Evolutionary conservation across 345 rosid species (phyloP).

Genomic region (Excoecaria cochinchinensis): DNA sequence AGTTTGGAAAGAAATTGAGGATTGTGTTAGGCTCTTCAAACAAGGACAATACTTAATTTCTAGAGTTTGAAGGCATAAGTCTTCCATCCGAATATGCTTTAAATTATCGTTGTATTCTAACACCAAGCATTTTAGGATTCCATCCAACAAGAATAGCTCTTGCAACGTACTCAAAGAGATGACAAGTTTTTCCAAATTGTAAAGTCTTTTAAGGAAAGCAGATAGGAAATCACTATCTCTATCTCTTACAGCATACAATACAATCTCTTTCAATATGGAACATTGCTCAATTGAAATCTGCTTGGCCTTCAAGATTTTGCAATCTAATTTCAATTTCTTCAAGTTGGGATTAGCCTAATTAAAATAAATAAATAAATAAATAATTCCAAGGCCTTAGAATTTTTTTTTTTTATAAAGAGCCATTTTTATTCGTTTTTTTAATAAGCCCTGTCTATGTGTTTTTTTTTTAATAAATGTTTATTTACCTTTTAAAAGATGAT

Average conservation of each 20-base stretch:
- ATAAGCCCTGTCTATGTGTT: too few species aligned
- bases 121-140: not conserved
- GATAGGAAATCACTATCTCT: conserved; percentile 1
- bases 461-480: too few species aligned
- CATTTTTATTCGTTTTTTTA: too few species aligned
- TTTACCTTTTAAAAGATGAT: too few species aligned
- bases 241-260: not conserved
- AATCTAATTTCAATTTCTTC: not conserved
- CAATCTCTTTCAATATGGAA: not conserved
- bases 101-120: rapidly evolving
- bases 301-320: not conserved
- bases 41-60: not conserved
- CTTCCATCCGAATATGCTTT: not conserved
- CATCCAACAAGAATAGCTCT: conserved; percentile 4
- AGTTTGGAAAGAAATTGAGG: conserved; percentile 5
- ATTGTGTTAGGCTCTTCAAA: conserved; percentile 10
- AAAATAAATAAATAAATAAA: not conserved
- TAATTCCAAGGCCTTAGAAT: too few species aligned
- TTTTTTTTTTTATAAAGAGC: too few species aligned
- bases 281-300: not conserved
- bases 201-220: not conserved
- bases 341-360: not conserved
- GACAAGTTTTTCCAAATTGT: conserved; percentile 8
- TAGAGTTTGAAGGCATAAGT: not conserved
- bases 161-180: not conserved